Conservation (phyloP, 2,329 filamentous ascomycete species). For the Pestalotiopsis sp. region DNA sequence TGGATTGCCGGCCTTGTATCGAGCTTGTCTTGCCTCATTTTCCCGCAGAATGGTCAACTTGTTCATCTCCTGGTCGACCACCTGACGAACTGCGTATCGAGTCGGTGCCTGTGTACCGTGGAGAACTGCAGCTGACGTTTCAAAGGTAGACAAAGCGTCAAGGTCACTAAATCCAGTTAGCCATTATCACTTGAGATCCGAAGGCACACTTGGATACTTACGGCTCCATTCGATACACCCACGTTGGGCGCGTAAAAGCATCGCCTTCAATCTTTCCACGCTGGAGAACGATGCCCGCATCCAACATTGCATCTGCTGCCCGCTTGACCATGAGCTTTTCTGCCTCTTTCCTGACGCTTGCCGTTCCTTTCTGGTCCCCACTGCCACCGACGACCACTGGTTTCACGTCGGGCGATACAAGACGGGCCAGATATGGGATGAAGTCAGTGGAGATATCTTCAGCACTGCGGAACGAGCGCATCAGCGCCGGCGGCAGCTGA, state of each 20-base stretch:
- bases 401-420: conserved; percentile 88
- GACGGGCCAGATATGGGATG: conserved; percentile 79
- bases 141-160: conserved; percentile 77
- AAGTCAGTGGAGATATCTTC: conserved; percentile 81
- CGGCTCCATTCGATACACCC: conserved; percentile 95
- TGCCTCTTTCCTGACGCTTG: conserved; percentile 83
- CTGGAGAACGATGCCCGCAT: conserved; percentile 80
- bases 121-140: conserved; percentile 61
- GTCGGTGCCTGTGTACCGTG: conserved; percentile 69
- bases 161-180: conserved; percentile 53
- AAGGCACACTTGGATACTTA: conserved; percentile 49
- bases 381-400: conserved; percentile 82
- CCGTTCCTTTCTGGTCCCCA: conserved; percentile 66
- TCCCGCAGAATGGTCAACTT: conserved; percentile 72
- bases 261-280: conserved; percentile 78
- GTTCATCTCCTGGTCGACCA: conserved; percentile 86
- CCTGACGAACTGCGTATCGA: conserved; percentile 90
- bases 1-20: conserved; percentile 58
- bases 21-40: conserved; percentile 65
- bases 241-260: conserved; percentile 64
- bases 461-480: conserved; percentile 76
- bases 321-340: conserved; percentile 82
- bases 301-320: conserved; percentile 81
- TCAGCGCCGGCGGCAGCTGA: conserved; percentile 70
- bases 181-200: background rate